A percentile compares a stretch with the other conserved stretches of the same genome.
Evolutionary conservation across 441 rosid species (phyloP).

Genomic region (Arabidopsis hybrid): DNA sequence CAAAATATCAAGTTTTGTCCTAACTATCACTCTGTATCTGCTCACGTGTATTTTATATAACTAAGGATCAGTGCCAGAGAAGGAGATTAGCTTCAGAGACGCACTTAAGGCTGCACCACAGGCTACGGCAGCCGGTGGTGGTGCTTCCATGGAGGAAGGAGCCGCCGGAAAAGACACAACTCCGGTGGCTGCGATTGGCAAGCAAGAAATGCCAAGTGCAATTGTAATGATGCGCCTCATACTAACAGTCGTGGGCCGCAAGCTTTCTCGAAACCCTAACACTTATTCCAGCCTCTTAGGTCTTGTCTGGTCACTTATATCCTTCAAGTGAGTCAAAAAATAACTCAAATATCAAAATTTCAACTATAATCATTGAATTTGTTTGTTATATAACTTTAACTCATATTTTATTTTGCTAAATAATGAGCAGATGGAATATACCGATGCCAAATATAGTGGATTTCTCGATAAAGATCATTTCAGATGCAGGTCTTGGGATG

Average conservation of each 20-base stretch:
- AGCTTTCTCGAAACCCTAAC: conserved; percentile 81
- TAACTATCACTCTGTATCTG: not conserved
- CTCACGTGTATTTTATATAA: conserved; percentile 6
- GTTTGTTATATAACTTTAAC: not conserved
- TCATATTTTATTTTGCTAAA: not conserved
- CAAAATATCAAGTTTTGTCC: not conserved
- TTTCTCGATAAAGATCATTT: conserved; percentile 69
- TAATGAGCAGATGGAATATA: conserved; percentile 64
- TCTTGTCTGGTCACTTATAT: conserved; percentile 77
- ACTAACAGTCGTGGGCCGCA: conserved; percentile 72
- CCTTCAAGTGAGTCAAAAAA: conserved; percentile 61
- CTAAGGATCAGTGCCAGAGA: conserved; percentile 45
- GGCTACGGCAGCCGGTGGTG: conserved; percentile 21
- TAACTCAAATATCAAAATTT: not conserved
- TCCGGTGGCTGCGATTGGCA: conserved; percentile 35
- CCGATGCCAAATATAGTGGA: conserved; percentile 69
- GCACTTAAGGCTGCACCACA: conserved; percentile 47
- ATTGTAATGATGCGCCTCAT: conserved; percentile 69
- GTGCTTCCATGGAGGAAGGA: conserved; percentile 45
- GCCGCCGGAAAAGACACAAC: conserved; percentile 32
- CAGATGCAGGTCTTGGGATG: conserved; percentile 91
- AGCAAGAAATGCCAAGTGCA: conserved; percentile 70
- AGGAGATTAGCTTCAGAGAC: conserved; percentile 78
- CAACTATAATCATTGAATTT: not conserved
- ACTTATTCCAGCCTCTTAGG: conserved; percentile 77